Base-by-base conservation (phyloP, 2,329 filamentous ascomycete species). In the Sporothrix inflata region DNA sequence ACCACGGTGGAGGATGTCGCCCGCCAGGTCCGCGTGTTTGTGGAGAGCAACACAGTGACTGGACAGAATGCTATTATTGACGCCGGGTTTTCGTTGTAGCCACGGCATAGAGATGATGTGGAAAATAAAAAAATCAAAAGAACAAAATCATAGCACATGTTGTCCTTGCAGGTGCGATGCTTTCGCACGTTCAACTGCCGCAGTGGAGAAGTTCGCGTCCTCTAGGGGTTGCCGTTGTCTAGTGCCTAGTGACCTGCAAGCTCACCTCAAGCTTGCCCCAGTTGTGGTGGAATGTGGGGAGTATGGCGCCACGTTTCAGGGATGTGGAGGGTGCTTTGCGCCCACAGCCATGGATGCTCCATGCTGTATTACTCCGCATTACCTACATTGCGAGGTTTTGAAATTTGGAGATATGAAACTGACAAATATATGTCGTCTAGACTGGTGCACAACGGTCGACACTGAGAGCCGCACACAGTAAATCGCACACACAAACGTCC, bases 1-100 rank as follows among this genome's bases (percentile, higher is more conserved):
- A 85, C 85, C 8, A 87, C 85, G 0, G 85, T 88, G 27, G 85
- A 89, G 24, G 74, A 75, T 16, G 74, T 75, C 1, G 74, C 74
- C 16, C 38, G 34, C 16, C 74, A 76, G 55, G 67, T 76, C 12
- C 72, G 73, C n/a, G 60, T 65, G 1, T 74, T 73, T 70, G 73
- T 75, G 6, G 57, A 45, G 61, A 73, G 72, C 40, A 75, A 72
- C 51, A 70, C 71, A 4, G 73, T 75, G 4, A 76, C 74, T 2
- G 75, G 73, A 1, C 72, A 74, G 49, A 75, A 76, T 42, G 72
- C 72, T 1, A 51, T 76, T 4, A 70, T 76, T 38, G 75, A 75
- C 49, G 75, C 72, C 0, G 75, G 75, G 1, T 75, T 73, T 30
- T 72, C 60, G 12, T 38, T 74, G 51, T 74, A 66, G 34, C 16